Evolutionary conservation across 1,284 basidiomycete genomes (phyloP).

Genomic region (Cystobasidiaceae sp.): DNA sequence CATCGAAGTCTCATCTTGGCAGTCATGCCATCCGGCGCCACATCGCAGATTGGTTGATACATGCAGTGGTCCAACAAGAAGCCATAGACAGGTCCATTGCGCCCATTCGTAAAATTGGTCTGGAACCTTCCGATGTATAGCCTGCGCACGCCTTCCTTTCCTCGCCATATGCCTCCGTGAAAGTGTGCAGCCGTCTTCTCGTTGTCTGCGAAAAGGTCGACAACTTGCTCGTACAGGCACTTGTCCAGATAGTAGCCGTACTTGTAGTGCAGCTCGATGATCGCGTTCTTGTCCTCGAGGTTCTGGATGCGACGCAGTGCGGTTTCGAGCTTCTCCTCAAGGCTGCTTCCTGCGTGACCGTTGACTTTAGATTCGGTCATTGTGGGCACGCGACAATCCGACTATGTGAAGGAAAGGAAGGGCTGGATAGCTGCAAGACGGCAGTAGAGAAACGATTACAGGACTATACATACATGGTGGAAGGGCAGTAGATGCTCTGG

Average conservation of each 20-base stretch:
- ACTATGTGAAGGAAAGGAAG: no score
- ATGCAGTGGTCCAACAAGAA: conserved; percentile 14
- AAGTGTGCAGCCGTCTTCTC: background rate
- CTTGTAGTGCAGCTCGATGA: conserved; percentile 10
- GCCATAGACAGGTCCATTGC: conserved; percentile 19
- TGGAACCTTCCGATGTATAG: conserved; percentile 13
- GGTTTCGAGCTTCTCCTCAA: background rate
- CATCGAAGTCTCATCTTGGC: conserved; percentile 10
- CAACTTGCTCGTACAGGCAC: conserved; percentile 21
- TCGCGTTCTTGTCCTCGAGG: conserved; percentile 17
- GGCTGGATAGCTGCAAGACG: no score
- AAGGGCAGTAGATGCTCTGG: no score
- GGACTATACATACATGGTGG: no score
- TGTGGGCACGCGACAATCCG: no score
- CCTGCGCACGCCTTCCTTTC: background rate
- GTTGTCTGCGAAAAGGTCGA: conserved; percentile 14
- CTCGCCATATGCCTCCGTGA: conserved; percentile 7
- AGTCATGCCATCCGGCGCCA: background rate
- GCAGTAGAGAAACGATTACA: no score
- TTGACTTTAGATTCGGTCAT: no score
- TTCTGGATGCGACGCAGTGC: background rate
- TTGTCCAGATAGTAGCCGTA: conserved; percentile 22
- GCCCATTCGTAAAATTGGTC: background rate
- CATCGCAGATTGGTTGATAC: conserved; percentile 7
- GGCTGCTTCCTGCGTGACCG: no score